These are phyloP conservation scores for Fusarium compactum DNA, from an alignment of 2,329 filamentous ascomycete species.

Conservation along the genomic window DNA sequence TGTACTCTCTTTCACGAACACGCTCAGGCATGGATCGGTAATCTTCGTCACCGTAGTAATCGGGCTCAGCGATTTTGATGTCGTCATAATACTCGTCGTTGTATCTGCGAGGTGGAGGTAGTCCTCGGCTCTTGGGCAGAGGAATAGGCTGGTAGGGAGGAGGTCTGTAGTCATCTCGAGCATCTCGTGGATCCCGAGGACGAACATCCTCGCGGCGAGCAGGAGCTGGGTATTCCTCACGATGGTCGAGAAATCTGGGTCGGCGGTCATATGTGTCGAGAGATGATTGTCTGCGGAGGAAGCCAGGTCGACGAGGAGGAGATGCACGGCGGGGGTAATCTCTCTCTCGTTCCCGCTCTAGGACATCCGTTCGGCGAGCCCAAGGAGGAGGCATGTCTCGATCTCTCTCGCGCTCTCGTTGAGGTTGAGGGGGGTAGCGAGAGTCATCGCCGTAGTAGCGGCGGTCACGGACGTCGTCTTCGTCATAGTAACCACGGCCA, in stretches of 20 bases:
- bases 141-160: constrained; percentile 72
- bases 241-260: constrained; percentile 60
- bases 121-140: constrained; percentile 71
- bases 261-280: constrained; percentile 90
- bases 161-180: constrained; percentile 61
- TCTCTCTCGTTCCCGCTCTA: constrained; percentile 69
- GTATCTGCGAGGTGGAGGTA: constrained; percentile 70
- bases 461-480: constrained; percentile 63
- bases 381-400: constrained; percentile 54
- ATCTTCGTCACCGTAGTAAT: constrained; percentile 78
- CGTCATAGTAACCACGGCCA: constrained; percentile 59
- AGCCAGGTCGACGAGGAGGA: constrained; percentile 71
- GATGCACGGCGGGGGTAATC: constrained; percentile 60
- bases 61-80: constrained; percentile 74
- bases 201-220: constrained; percentile 61
- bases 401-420: constrained; percentile 48
- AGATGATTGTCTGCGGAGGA: constrained; percentile 86
- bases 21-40: constrained; percentile 72
- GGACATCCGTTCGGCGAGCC: constrained; percentile 65
- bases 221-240: constrained; percentile 74
- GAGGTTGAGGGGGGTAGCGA: constrained; percentile 50
- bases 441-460: constrained; percentile 68
- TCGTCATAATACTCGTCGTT: constrained; percentile 71
- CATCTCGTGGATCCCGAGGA: constrained; percentile 61
- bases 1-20: constrained; percentile 71